Evolutionary conservation across 2,329 filamentous ascomycete species (phyloP), one percentile per base, ranked within the genome.

Genomic region (Botryotinia convoluta): DNA sequence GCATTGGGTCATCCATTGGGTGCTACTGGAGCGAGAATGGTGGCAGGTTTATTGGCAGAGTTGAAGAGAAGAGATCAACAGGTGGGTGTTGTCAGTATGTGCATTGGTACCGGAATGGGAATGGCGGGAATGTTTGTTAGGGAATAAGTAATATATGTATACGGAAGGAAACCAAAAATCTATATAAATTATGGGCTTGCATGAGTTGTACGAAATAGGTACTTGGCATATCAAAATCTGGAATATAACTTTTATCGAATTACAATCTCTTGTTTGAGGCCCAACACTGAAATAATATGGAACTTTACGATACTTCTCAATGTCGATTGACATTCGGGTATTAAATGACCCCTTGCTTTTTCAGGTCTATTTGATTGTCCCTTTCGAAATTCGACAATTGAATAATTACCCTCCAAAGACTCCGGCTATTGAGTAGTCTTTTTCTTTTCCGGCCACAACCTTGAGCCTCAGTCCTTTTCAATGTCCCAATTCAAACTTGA

Each of bases 1-100:
- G 95, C 95, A n/a, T 84, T 98, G 37, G 95, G 95, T 1, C 95
- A 98, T 82, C 95, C 95, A 9, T 87, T 98, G 1, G 95, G 95
- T 64, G 95, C 94, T 45, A 98, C 95, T 8, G 94, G 93, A 48
- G 93, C 92, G 44, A 86, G 95, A 77, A 92, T 97, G 87, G 83
- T 94, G 78, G 69, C 82, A 95, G 77, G 78, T 87, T 78, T 88
- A 85, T 81, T 97, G 84, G 81, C 88, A 83, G 86, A 92, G 85
- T 80, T 93, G 89, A 84, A 89, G 83, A 83, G 93, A 78, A 87
- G 86, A 72, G 88, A 90, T 1, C 87, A 92, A 74, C 87, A 95
- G 82, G 85, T 97, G 65, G 94, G 95, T 77, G 93, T 97, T 62
- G 89, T 97, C 72, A 96, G 92, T 79, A 97, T 98, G 93, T 98